Base-by-base conservation (phyloP, 2,329 filamentous ascomycete species). In the Ophiosphaerella korrae region DNA sequence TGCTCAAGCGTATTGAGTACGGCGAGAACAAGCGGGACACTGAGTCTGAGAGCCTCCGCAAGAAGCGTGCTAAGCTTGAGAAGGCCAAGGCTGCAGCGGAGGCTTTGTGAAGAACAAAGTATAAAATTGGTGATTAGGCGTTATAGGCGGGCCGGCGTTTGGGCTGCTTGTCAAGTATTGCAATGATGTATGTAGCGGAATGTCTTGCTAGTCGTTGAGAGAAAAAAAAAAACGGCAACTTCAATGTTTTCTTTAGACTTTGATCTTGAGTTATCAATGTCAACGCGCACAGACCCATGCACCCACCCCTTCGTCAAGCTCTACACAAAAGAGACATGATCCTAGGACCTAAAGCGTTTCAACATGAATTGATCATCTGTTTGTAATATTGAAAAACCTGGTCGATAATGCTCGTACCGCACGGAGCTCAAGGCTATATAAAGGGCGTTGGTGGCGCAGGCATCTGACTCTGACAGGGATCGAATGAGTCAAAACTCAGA, bases 1-100 rank as follows among this genome's bases (percentile, higher is more conserved):
- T 97, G 68, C 88, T 93, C 62, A 94, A 97, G 81, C 94, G 97
- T 80, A 99, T 99, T 90, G 83, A 92, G 70, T 95, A 96, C 77
- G 92, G 87, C 56, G 96, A 97, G 77, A 92, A 88, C 78, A 92
- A 94, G 83, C 90, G 91, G 81, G 93, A 93, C 62, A 88, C 86
- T 23, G 91, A 96, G 78, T 90, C 93, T 41, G 88, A 93, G 79
- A 89, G 88, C 77, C 78, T 99, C 73, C 84, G 92, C 63, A 84
- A 82, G 50, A 99, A 99, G 88, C 86, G 90, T 76, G 89, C 94
- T 78, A 96, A 86, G 83, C 75, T 97, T 55, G 94, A 97, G 78
- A 92, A 73, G 55, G 66, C 63, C 0, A 72, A 68, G 53, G 60
- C 62, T 24, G 68, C 66, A 48, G 67, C 70, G 16, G 62, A 70